Evolutionary conservation across 1,139 yeast species (phyloP), one percentile per base, ranked within the genome.

Genomic region (Blastobotrys serpentis): DNA sequence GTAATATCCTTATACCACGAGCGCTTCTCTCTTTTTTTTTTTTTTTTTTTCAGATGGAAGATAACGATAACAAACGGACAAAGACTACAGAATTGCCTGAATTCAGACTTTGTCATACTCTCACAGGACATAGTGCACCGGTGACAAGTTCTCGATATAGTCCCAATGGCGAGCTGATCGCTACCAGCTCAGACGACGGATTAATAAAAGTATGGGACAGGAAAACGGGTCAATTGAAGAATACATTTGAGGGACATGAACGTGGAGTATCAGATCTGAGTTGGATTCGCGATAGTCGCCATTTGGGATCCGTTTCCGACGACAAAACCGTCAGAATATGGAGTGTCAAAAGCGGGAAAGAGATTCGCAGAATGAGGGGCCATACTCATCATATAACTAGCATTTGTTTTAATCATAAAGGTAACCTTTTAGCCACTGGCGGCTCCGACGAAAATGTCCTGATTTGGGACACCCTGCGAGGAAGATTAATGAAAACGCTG

Each of bases 381-480:
- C 98, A 92, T 62, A 87, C 96, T 0, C 92, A 84, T 56, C 92
- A 88, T 54, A 87, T 88, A 17, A 83, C 88, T 2, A 74, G 86
- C 11, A 69, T 88, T n/a, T 73, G 74, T 50, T 92, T 84, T 70
- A 85, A 82, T 52, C 67, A 73, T 41, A 83, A 83, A 62, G 96
- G 97, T 0, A 87, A 88, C 57, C 67, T 92, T 19, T 66, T 92
- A 21, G 81, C 87, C 21, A 79, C 90, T 42, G 96, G 96, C 0
- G 81, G 95, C 1, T 82, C 94, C 38, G 98, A 92, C 66, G 98
- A 92, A 61, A 89, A 90, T 42, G 84, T 92, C 18, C 78, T 89
- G 43, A 76, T 90, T 2, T 92, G 98, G 98, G 97, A 90, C 66
- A 78, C 85, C 4, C 71, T 78, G 32, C 75, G 82, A 21, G 94